phyloP scores from a whole-genome alignment of 2,329 filamentous ascomycete genomes.

The Sclerotinia glacialis region DNA sequence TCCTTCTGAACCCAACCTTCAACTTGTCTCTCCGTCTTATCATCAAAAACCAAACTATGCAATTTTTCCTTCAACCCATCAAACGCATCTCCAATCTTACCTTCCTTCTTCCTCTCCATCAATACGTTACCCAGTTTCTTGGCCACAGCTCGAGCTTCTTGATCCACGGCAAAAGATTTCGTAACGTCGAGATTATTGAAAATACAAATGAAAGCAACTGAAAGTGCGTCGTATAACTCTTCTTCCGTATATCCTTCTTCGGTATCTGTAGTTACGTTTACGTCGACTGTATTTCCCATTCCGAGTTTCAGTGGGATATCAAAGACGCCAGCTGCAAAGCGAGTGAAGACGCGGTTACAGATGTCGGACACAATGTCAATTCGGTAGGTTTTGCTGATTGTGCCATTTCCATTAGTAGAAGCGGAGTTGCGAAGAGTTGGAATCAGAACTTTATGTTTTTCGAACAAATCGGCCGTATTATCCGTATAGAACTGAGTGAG shows the following conservation, averaged over 20 bases:
- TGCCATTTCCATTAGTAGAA: not conserved
- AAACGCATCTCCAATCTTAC: constrained; percentile 38
- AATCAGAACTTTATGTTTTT: constrained; percentile 62
- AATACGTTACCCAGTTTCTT: constrained; percentile 59
- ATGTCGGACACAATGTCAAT: constrained; percentile 65
- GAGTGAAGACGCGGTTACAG: constrained; percentile 51
- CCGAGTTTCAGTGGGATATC: constrained; percentile 44
- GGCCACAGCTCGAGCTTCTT: constrained; percentile 55
- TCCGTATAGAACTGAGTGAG: constrained; percentile 6
- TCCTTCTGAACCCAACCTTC: constrained; percentile 41
- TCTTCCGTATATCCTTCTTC: constrained; percentile 15
- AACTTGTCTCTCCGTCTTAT: constrained; percentile 38
- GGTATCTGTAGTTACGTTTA: constrained; percentile 30
- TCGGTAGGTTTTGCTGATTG: constrained; percentile 35
- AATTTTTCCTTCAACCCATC: constrained; percentile 9
- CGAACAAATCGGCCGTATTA: constrained; percentile 49
- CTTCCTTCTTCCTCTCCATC: constrained; percentile 64
- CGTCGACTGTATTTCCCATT: constrained; percentile 13
- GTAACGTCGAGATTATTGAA: constrained; percentile 62
- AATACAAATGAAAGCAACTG: constrained; percentile 62
- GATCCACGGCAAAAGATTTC: constrained; percentile 56
- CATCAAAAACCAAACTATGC: constrained; percentile 4
- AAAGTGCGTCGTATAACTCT: constrained; percentile 44
- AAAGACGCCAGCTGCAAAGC: constrained; percentile 52
- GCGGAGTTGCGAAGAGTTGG: constrained; percentile 53